Conservation (phyloP, 2,329 filamentous ascomycete genomes). For the Esteya vermicola region DNA sequence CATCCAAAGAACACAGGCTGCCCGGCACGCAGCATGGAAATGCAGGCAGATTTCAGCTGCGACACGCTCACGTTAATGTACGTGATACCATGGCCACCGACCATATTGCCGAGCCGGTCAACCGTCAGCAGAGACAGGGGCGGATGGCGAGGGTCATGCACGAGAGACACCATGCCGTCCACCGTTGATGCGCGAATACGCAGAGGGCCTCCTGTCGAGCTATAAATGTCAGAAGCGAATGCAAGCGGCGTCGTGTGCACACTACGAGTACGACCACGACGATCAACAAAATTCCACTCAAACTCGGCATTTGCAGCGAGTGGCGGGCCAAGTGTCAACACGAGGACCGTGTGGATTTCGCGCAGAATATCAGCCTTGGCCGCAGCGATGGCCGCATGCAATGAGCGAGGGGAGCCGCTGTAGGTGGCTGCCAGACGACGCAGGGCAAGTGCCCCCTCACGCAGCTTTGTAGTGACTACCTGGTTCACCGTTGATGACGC, state of each 20-base stretch:
- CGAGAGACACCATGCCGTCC: conserved; percentile 60
- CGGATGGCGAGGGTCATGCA: conserved; percentile 72
- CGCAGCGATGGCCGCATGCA: conserved; percentile 24
- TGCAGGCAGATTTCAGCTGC: conserved; percentile 56
- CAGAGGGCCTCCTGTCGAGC: conserved; percentile 26
- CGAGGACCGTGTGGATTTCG: conserved; percentile 70
- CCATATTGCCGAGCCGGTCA: conserved; percentile 65
- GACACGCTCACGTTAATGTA: conserved; percentile 73
- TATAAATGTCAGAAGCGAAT: conserved; percentile 57
- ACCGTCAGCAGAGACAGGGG: conserved; percentile 63
- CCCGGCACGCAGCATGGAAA: conserved; percentile 65
- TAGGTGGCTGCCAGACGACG: conserved; percentile 30
- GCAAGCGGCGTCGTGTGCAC: conserved; percentile 52
- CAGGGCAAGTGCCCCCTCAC: conserved; percentile 67
- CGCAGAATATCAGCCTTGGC: conserved; percentile 63
- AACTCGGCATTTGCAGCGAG: conserved; percentile 57
- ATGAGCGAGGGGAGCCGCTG: conserved; percentile 22
- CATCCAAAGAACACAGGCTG: conserved; percentile 79
- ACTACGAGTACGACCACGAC: conserved; percentile 46
- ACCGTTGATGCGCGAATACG: conserved; percentile 47
- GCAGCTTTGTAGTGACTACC: conserved; percentile 69
- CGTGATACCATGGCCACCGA: conserved; percentile 58
- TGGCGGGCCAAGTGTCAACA: conserved; percentile 67
- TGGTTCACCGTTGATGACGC: conserved; percentile 56
- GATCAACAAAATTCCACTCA: conserved; percentile 67